A percentile compares a stretch with the other conserved stretches of the same genome.
These are phyloP conservation scores for Arbutus unedo DNA, from an alignment of 148 eudicot species.

Conservation along the genomic window DNA sequence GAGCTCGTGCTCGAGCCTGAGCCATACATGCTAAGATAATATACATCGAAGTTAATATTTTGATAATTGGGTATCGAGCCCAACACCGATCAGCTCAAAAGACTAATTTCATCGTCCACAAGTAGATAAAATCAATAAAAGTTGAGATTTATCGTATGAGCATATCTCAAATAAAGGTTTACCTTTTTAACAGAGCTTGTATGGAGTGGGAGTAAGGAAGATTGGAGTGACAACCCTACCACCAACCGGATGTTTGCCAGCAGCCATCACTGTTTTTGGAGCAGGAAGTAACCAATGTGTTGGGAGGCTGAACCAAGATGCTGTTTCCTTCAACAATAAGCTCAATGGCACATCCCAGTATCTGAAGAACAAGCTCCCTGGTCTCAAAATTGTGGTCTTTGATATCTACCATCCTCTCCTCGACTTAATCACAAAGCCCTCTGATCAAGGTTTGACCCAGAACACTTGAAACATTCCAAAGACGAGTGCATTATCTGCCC, in stretches of 20 bases:
- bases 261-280: conserved; percentile 75
- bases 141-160: background rate
- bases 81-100: no score
- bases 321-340: conserved; percentile 61
- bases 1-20: no score
- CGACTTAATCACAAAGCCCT: background rate
- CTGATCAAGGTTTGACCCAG: background rate
- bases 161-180: background rate
- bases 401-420: conserved; percentile 61
- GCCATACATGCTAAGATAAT: no score
- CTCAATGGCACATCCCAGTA: conserved; percentile 50
- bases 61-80: no score
- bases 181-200: conserved; percentile 5
- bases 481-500: no score
- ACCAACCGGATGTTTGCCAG: conserved; percentile 89
- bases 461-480: no score
- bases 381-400: conserved; percentile 66
- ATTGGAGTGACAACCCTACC: conserved; percentile 81
- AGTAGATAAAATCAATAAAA: no score
- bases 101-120: no score
- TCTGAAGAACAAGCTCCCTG: conserved; percentile 42
- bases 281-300: conserved; percentile 67
- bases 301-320: conserved; percentile 59
- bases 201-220: conserved; percentile 64
- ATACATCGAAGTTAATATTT: no score